These are phyloP conservation scores for Lunularia cruciata DNA, from an alignment of 225 moss, liverwort and hornwort genomes.

Conservation along the genomic window DNA sequence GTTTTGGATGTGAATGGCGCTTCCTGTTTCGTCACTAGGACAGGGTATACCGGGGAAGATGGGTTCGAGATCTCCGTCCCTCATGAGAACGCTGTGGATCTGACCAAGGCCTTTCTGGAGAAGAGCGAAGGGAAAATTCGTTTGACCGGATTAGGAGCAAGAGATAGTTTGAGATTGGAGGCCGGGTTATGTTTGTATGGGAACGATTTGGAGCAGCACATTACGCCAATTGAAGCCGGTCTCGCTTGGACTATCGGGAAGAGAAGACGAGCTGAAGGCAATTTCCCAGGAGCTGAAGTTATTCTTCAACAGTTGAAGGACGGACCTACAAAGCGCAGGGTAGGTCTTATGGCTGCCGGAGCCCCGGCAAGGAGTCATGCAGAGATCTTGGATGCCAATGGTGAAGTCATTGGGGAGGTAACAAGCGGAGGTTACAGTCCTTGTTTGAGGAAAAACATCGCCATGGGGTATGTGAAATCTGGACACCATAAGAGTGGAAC, in stretches of 20 bases:
- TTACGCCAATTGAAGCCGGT: constrained; percentile 89
- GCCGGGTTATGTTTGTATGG: constrained; percentile 94
- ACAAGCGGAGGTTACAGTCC: constrained; percentile 97
- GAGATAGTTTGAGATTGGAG: constrained; percentile 91
- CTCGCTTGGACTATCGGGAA: constrained; percentile 91
- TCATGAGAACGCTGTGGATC: constrained; percentile 71
- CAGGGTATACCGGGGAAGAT: constrained; percentile 98
- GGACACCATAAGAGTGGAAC: constrained; percentile 84
- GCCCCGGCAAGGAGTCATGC: constrained; percentile 89
- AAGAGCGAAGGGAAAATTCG: constrained; percentile 72
- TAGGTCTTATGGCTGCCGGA: constrained; percentile 76
- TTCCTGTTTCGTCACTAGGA: constrained; percentile 83
- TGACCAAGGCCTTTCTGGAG: constrained; percentile 68
- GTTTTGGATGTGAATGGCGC: constrained; percentile 81
- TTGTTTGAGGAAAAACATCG: constrained; percentile 94
- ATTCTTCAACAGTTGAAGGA: constrained; percentile 88
- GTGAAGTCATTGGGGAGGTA: constrained; percentile 84
- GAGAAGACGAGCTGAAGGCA: constrained; percentile 74
- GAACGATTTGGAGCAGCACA: constrained; percentile 88
- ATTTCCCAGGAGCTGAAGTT: constrained; percentile 79
- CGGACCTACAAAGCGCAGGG: constrained; percentile 68
- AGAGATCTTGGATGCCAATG: constrained; percentile 68
- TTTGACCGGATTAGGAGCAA: constrained; percentile 81
- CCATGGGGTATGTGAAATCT: constrained; percentile 82
- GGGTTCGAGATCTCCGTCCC: constrained; percentile 95